Base-by-base conservation (phyloP, 2,329 filamentous ascomycete species). In the Colletotrichum filicis region DNA sequence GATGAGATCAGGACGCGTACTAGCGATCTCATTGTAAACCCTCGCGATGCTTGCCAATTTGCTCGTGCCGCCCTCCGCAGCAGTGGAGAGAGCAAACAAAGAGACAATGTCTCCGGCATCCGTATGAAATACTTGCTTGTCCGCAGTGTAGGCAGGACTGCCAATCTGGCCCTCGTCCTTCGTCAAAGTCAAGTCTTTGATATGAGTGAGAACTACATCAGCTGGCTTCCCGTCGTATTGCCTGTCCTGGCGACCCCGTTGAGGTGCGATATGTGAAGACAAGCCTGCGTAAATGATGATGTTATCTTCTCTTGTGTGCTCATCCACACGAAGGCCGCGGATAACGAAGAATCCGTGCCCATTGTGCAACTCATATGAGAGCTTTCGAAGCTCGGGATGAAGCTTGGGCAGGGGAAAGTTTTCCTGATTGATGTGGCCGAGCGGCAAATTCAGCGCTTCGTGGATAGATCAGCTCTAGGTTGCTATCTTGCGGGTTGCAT, bases 91-190 rank as follows among this genome's bases (percentile, higher is more conserved):
- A 1, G 87, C 87, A 61, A 90, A 87, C 7, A 92, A 81, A 1
- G 88, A 87, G 24, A 93, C 85, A 1, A 92, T 83, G 76, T 93
- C 91, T 9, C 90, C 87, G 0, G 79, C 78, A 76, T 92, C 90
- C 0, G 89, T 92, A 78, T 92, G 91, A 76, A 92, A 92, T 8
- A 88, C 86, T 77, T 90, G 90, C 77, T 90, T 91, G 69, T 92
- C 90, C 0, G 87, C 83, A 0, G 89, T 91, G 78, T 90, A 91
- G 0, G 89, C 88, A 0, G 89, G 89, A 1, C 86, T 86, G 4
- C 89, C 89, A 58, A 92, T 91, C n/a, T 81, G 78, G 1, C 66
- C 73, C 16, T 75, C 70, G 8, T 81, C 79, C 8, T 79, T 74
- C 1, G 82, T 78, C 9, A 79, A 77, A 1, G 80, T 84, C 8